These are phyloP conservation scores for Lumnitzera racemosa DNA, from an alignment of 345 rosid genomes.

Conservation along the genomic window DNA sequence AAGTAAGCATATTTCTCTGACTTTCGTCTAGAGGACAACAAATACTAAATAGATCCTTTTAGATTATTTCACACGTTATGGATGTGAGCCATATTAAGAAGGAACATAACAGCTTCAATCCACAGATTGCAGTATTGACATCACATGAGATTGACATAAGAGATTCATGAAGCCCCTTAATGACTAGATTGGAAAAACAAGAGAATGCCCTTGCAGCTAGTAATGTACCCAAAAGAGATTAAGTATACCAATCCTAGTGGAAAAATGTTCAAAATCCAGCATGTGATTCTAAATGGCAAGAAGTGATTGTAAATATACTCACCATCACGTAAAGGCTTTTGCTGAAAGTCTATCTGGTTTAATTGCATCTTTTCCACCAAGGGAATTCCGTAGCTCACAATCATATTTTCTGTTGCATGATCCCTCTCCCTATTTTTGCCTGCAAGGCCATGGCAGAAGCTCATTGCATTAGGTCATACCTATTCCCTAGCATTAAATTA, in stretches of 20 bases:
- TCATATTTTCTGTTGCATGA: neutral
- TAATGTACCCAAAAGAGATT: neutral
- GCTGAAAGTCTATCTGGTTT: neutral
- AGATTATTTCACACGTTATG: too few relatives aligned
- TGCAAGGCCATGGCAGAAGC: neutral
- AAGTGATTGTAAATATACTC: neutral
- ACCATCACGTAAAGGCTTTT: constrained; percentile 11
- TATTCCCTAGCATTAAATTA: too few relatives aligned
- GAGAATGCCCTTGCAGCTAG: neutral
- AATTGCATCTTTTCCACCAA: neutral
- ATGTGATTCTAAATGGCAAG: neutral
- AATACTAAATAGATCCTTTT: too few relatives aligned
- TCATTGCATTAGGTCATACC: too few relatives aligned
- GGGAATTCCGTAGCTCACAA: neutral
- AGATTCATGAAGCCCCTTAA: constrained; percentile 8
- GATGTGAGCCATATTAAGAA: too few relatives aligned
- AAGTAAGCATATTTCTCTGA: too few relatives aligned
- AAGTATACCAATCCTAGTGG: neutral
- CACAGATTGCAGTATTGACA: too few relatives aligned
- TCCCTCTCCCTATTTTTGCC: neutral
- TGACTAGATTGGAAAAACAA: neutral
- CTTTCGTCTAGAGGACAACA: too few relatives aligned
- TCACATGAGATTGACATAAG: neutral
- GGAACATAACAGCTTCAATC: too few relatives aligned
- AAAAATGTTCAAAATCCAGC: neutral